These are phyloP conservation scores for Dendrocalamus sinicus DNA, from an alignment of 176 grass and related monocot species.

Conservation along the genomic window DNA sequence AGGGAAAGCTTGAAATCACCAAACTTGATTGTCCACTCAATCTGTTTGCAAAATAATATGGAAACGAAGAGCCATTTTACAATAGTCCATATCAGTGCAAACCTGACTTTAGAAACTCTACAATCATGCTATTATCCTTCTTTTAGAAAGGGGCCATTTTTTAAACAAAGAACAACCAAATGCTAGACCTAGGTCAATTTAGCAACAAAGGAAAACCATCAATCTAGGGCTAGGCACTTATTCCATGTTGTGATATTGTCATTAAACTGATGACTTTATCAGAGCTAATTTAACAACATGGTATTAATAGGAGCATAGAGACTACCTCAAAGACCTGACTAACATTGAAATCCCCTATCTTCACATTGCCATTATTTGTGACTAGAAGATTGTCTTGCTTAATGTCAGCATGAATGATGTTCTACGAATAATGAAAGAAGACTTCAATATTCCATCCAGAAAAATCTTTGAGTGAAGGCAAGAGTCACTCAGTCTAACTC, in stretches of 20 bases:
- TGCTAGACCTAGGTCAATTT: not conserved
- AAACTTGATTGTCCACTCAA: not conserved
- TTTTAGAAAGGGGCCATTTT: not conserved
- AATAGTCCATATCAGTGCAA: not conserved
- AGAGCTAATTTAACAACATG: not conserved
- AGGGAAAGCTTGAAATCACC: not conserved
- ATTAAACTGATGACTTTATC: not conserved
- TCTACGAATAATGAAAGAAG: slow-evolving; percentile 44
- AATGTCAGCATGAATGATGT: slow-evolving; percentile 82
- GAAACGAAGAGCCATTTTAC: not conserved
- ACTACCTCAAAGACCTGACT: slow-evolving; percentile 84
- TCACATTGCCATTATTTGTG: slow-evolving; percentile 31
- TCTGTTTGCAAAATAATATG: not conserved
- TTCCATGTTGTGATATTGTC: not conserved
- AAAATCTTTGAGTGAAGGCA: not conserved
- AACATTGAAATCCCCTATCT: slow-evolving; percentile 65
- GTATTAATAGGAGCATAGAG: slow-evolving; percentile 19
- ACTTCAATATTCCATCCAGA: not conserved
- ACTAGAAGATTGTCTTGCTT: slow-evolving; percentile 82
- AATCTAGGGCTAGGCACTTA: not conserved
- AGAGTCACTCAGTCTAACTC: not conserved
- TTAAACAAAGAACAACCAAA: not conserved
- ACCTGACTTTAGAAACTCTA: not conserved
- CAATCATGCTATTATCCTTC: not conserved
- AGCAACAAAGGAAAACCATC: not conserved